Percentiles rank a stretch among this genome's conserved stretches.
These are phyloP conservation scores for Capillidium heterosporum DNA, from an alignment of 371 early-diverging fungal genomes.

Conservation along the genomic window DNA sequence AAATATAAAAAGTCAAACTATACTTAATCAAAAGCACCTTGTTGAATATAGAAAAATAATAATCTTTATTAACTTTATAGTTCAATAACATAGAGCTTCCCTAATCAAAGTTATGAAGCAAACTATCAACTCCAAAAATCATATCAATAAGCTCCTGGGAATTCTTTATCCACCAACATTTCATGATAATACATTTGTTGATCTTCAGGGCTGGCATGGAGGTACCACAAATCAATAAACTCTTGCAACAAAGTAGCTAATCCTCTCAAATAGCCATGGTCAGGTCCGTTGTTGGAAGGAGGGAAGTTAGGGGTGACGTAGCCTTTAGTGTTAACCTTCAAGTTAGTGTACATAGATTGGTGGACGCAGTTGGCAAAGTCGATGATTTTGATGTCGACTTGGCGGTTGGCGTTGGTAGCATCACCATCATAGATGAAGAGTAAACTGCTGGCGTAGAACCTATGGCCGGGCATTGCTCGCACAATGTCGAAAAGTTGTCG, in stretches of 20 bases:
- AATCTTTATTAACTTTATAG: no score
- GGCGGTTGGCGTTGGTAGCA: conserved; percentile 3
- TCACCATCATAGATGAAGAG: conserved; percentile 69
- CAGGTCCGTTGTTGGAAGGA: conserved; percentile 4
- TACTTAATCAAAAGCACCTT: no score
- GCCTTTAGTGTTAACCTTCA: not conserved
- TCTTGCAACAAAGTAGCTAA: conserved; percentile 4
- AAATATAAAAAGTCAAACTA: no score
- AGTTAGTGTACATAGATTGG: not conserved
- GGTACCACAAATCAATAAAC: conserved; percentile 1
- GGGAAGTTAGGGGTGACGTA: not conserved
- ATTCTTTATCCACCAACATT: conserved; percentile 8
- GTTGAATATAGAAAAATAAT: no score
- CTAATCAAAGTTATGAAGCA: no score
- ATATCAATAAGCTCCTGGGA: not conserved
- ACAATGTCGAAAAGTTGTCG: conserved; percentile 45
- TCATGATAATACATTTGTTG: conserved; percentile 11
- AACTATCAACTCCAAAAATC: no score
- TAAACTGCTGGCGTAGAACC: conserved; percentile 79
- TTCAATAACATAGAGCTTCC: no score
- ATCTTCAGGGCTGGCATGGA: conserved; percentile 15
- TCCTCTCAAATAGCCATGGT: conserved; percentile 7
- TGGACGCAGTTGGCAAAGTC: conserved; percentile 78
- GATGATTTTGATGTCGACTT: conserved; percentile 74
- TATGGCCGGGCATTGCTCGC: conserved; percentile 43